phyloP scores from a whole-genome alignment of 1,284 basidiomycete species.

The Mycena citricolor region DNA sequence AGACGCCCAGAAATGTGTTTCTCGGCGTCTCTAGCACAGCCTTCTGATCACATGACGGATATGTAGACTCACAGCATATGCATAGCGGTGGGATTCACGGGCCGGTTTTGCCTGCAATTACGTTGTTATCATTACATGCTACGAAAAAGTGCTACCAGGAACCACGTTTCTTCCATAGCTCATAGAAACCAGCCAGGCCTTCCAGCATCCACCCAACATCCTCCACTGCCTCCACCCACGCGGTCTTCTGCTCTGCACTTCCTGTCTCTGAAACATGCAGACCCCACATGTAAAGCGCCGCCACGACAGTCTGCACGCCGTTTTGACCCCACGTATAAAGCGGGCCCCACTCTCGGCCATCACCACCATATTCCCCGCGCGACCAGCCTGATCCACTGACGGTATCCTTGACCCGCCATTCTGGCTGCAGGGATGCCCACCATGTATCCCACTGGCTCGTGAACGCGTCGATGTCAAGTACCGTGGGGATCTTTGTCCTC shows the following conservation, averaged over 20 bases:
- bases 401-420: not conserved
- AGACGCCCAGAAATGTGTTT: too few relatives aligned
- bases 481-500: not conserved
- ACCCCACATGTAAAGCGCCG: slow-evolving; percentile 5
- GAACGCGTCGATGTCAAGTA: not conserved
- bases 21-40: too few relatives aligned
- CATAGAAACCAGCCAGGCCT: slow-evolving; percentile 10
- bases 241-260: not conserved
- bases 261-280: not conserved
- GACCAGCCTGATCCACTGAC: not conserved
- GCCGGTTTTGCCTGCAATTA: too few relatives aligned
- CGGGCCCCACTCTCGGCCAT: not conserved
- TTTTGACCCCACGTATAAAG: slow-evolving; percentile 1
- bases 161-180: too few relatives aligned
- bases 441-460: not conserved
- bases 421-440: slow-evolving; percentile 7
- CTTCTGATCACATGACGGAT: too few relatives aligned
- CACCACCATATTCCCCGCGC: not conserved
- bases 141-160: too few relatives aligned
- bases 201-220: slow-evolving; percentile 11
- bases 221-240: not conserved
- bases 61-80: too few relatives aligned
- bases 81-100: too few relatives aligned
- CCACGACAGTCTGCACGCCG: not conserved
- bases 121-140: too few relatives aligned